phyloP scores from a whole-genome alignment of 106 monocot genomes.

The Xerophyta viscosa region DNA sequence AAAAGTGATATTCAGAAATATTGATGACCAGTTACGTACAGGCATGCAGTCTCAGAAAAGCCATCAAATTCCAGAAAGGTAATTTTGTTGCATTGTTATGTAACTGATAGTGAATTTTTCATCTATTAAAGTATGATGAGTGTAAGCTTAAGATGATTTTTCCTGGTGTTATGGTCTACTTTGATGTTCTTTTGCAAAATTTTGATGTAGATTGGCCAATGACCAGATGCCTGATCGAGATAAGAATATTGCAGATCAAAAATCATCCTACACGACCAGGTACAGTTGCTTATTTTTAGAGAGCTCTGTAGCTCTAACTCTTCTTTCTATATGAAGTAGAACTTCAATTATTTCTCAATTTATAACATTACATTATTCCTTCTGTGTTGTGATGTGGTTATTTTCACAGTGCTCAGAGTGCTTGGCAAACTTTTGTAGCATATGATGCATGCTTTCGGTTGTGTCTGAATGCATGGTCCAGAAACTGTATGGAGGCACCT shows the following conservation, averaged over 20 bases:
- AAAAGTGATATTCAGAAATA: conserved; percentile 1
- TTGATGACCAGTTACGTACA: conserved; percentile 17
- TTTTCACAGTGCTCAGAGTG: conserved; percentile 58
- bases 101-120: too few relatives aligned
- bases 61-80: conserved; percentile 38
- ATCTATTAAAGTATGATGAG: too few relatives aligned
- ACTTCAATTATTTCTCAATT: background rate
- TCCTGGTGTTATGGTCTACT: background rate
- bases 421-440: conserved; percentile 92
- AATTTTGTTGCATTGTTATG: too few relatives aligned
- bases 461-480: conserved; percentile 88
- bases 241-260: conserved; percentile 26
- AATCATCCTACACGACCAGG: conserved; percentile 37
- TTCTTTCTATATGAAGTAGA: background rate
- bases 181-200: background rate
- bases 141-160: background rate
- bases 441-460: conserved; percentile 95
- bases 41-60: conserved; percentile 8
- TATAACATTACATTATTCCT: background rate
- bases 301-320: too few relatives aligned
- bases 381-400: background rate
- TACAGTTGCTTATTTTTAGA: conserved; percentile 9
- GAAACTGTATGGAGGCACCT: conserved; percentile 71
- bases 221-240: conserved; percentile 11
- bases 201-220: conserved; percentile 23